Base-by-base conservation (phyloP, 2,329 filamentous ascomycete species). In the Epichloe uncinata region DNA sequence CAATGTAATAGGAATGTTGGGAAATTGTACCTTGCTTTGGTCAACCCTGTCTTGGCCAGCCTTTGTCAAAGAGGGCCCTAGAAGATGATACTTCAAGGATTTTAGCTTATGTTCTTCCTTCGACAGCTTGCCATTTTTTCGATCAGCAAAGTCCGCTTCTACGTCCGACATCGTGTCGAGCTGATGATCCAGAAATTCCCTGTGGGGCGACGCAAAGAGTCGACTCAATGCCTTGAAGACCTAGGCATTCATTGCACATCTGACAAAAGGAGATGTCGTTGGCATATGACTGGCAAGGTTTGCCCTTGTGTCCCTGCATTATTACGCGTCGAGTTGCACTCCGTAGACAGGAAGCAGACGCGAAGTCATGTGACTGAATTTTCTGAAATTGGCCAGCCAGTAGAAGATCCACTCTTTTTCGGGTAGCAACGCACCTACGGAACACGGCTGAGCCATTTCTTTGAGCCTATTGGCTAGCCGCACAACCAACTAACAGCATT, bases 11-110 rank as follows among this genome's bases (percentile, higher is more conserved):
- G 9, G 15, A 5, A 6, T 5, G 3, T 26, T n/a, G 1, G 42
- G n/a, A 42, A 62, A 38, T 63, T 36, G 18, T n/a, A 82, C 84
- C 71, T 93, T 95, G 55, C 78, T 77, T 69, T 97, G 93, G 60
- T 98, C 88, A n/a, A 97, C 91, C 15, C 79, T 75, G 61, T 95
- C 88, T 64, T 97, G 90, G 2, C 93, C 93, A 33, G 90, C 87
- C 66, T 98, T 98, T 20, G 89, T 91, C 48, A 97, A 71, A 5
- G 90, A 96, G 0, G 90, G 91, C 0, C 93, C 93, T 0, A 97
- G 74, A 0, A 97, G 77, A 50, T 85, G 84, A 65, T 97, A 95
- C 61, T 95, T 96, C 50, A 97, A 74, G 4, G 85, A 89, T 43
- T 61, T 66, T 16, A 53, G 55, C 22, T 30, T 43, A 3, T 70